Percentiles rank a stretch among this genome's conserved stretches.
These are phyloP conservation scores for Populus hybrid DNA, from an alignment of 441 rosid genomes.

Conservation along the genomic window DNA sequence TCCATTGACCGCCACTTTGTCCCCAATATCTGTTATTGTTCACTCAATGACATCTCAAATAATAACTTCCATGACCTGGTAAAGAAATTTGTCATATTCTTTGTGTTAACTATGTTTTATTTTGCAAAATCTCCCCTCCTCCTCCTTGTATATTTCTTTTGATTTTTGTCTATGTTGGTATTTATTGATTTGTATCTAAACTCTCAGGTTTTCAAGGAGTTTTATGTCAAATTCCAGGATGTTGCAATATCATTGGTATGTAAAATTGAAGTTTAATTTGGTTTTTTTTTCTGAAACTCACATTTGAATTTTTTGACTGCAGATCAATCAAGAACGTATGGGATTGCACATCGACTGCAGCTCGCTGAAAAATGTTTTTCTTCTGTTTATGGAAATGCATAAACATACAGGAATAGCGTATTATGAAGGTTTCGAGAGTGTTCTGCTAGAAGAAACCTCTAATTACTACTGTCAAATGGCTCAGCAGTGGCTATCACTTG, in stretches of 20 bases:
- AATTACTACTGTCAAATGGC: conserved; percentile 30
- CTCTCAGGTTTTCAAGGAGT: conserved; percentile 3
- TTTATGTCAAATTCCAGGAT: conserved; percentile 1
- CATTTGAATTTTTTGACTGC: not conserved
- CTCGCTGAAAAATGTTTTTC: not conserved
- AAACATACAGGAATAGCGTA: conserved; percentile 11
- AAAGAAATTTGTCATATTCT: not conserved
- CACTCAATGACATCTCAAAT: not conserved
- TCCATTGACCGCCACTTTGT: conserved; percentile 36
- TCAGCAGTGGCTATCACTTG: conserved; percentile 23
- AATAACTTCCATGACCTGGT: not conserved
- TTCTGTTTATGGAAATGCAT: conserved; percentile 25
- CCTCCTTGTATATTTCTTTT: not conserved
- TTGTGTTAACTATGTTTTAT: not conserved
- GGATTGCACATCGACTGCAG: conserved; percentile 4
- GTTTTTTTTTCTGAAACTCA: not conserved
- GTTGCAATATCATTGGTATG: conserved; percentile 6
- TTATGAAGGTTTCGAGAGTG: conserved; percentile 31
- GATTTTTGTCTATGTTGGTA: not conserved
- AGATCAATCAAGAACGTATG: conserved; percentile 9
- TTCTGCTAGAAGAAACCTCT: conserved; percentile 25
- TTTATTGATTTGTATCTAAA: not conserved
- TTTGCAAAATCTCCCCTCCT: not conserved
- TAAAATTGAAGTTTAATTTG: not conserved
- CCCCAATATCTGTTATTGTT: not conserved